These are phyloP conservation scores for Penicillium cataractarum DNA, from an alignment of 495 filamentous ascomycete genomes.

Conservation along the genomic window DNA sequence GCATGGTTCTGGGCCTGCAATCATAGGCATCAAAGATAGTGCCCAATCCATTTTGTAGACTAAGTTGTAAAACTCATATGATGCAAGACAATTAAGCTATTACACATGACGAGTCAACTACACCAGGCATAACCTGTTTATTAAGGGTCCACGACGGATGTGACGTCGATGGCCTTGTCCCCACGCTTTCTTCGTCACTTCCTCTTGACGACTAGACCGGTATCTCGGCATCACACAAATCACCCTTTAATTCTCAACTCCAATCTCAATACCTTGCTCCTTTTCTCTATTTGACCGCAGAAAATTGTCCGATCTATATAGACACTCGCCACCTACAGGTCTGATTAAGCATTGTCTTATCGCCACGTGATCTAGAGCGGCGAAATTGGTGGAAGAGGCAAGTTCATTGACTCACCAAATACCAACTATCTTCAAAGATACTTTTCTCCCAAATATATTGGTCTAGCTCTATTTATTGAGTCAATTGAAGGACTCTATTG, in stretches of 20 bases:
- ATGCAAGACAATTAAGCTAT: not conserved
- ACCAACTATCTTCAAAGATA: conserved; percentile 27
- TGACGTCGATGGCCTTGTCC: not conserved
- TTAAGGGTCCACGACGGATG: not conserved
- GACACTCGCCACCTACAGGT: not conserved
- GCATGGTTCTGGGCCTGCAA: not conserved
- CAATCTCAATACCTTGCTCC: not conserved
- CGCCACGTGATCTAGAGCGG: conserved; percentile 12
- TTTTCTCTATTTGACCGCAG: not conserved
- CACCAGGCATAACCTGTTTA: not conserved
- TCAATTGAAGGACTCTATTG: conserved; percentile 1
- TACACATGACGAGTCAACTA: not conserved
- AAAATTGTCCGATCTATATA: not conserved
- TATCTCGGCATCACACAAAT: not conserved
- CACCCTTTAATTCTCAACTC: not conserved
- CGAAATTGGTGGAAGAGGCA: conserved; percentile 17
- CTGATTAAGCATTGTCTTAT: conserved; percentile 20
- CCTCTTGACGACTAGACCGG: not conserved
- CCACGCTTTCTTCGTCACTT: not conserved
- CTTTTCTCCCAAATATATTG: conserved; percentile 28
- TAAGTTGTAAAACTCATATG: not conserved
- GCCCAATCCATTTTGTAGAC: not conserved
- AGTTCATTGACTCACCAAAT: conserved; percentile 10
- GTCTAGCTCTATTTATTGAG: conserved; percentile 1
- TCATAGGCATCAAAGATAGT: not conserved